Percentiles rank a stretch among this genome's conserved stretches.
Evolutionary conservation across 495 filamentous ascomycete genomes (phyloP).

Genomic region (Aspergillus biplanus): DNA sequence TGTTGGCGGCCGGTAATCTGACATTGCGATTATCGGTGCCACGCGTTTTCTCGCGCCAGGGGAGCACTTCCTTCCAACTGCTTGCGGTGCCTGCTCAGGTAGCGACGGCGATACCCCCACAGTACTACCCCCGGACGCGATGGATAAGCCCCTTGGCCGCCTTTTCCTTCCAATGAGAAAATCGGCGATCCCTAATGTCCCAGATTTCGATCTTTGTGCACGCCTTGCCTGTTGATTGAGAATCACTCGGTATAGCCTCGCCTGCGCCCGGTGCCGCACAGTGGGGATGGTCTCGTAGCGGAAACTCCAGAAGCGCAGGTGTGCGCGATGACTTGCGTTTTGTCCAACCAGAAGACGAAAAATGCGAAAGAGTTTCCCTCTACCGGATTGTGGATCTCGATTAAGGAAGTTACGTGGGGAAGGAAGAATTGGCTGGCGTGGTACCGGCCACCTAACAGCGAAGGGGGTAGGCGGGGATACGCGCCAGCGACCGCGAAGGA

Average conservation of each 20-base stretch:
- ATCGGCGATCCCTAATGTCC: slow-evolving; percentile 50
- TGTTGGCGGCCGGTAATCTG: slow-evolving; percentile 36
- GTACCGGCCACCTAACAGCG: slow-evolving; percentile 28
- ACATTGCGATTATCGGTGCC: slow-evolving; percentile 36
- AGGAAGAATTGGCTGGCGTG: slow-evolving; percentile 24
- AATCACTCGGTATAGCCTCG: slow-evolving; percentile 74
- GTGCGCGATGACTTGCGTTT: slow-evolving; percentile 58
- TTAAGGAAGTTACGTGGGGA: slow-evolving; percentile 24
- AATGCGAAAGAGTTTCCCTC: slow-evolving; percentile 31
- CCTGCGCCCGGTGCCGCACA: slow-evolving; percentile 69
- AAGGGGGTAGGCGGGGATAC: slow-evolving; percentile 24
- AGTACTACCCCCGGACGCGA: neutral
- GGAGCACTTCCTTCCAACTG: neutral
- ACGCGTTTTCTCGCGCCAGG: slow-evolving; percentile 2
- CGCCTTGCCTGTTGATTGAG: slow-evolving; percentile 63
- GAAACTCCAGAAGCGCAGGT: slow-evolving; percentile 65
- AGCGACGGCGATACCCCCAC: neutral
- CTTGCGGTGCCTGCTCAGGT: neutral
- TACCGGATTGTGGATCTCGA: slow-evolving; percentile 21
- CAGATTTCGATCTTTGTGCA: slow-evolving; percentile 35
- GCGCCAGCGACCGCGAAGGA: slow-evolving; percentile 37
- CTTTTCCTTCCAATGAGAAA: slow-evolving; percentile 51
- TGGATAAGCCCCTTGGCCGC: slow-evolving; percentile 35
- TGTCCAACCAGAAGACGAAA: slow-evolving; percentile 59
- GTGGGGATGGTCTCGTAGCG: slow-evolving; percentile 74